Percentiles rank a stretch among this genome's conserved stretches.
Conservation (phyloP, 768 basidiomycete species). For the Lyophyllum shimeji region DNA sequence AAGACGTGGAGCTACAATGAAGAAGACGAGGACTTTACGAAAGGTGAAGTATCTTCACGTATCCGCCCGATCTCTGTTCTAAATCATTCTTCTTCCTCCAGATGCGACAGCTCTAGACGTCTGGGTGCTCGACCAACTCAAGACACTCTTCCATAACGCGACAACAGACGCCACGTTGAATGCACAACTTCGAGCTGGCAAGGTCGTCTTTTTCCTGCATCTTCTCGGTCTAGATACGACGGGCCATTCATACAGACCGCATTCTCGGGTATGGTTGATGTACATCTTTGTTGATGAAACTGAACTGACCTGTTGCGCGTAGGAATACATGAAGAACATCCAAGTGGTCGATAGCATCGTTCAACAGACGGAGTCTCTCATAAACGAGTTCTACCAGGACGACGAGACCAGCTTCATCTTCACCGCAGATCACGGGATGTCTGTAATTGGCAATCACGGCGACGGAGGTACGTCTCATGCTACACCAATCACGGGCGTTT, state of each 20-base stretch:
- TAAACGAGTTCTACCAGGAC: slow-evolving; percentile 65
- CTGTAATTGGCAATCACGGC: slow-evolving; percentile 83
- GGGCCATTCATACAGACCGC: slow-evolving; percentile 83
- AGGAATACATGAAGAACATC: slow-evolving; percentile 90
- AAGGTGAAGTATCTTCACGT: slow-evolving; percentile 44
- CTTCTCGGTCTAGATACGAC: slow-evolving; percentile 85
- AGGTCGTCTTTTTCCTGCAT: slow-evolving; percentile 81
- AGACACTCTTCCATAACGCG: slow-evolving; percentile 60
- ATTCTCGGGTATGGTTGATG: slow-evolving; percentile 53
- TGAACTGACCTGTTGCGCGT: neutral
- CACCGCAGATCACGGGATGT: slow-evolving; percentile 92
- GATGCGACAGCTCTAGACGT: slow-evolving; percentile 77
- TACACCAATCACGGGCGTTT: slow-evolving; percentile 1
- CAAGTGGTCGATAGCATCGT: slow-evolving; percentile 77
- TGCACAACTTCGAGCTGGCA: slow-evolving; percentile 50
- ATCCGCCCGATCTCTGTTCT: neutral
- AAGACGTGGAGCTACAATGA: slow-evolving; percentile 75
- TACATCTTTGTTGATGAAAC: neutral
- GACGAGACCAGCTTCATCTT: slow-evolving; percentile 75
- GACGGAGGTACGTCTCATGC: slow-evolving; percentile 63
- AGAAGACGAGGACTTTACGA: slow-evolving; percentile 83
- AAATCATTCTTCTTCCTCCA: slow-evolving; percentile 21
- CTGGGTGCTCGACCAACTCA: slow-evolving; percentile 79
- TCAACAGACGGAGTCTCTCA: slow-evolving; percentile 56
- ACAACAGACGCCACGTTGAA: slow-evolving; percentile 50